Evolutionary conservation across 2,329 filamentous ascomycete species (phyloP), one percentile per base, ranked within the genome.

Genomic region (Fusarium albidum): DNA sequence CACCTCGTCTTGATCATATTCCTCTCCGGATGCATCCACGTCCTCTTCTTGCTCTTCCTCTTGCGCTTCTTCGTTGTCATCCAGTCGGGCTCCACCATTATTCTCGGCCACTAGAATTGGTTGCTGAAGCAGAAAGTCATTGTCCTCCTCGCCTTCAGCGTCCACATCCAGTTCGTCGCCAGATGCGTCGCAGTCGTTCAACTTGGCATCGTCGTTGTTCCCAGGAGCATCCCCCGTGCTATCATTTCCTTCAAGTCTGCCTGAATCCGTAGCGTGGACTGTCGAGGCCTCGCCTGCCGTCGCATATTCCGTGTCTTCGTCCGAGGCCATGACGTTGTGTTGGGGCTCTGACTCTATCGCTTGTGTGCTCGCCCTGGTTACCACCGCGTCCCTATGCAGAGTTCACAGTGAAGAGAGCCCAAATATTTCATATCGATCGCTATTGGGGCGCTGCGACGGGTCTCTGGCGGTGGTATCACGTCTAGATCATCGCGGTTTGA

Each of bases 291-390:
- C 66, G 37, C 73, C 73, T 39, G 63, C 69, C 28, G 68, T 70
- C 42, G 71, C 73, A 48, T 77, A 78, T 29, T 78, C 77, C 41
- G 75, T 76, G 49, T 78, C 79, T 51, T 82, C 79, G 5, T 82
- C 80, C 6, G 80, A 82, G 49, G 79, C 73, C 60, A 81, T 73
- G 35, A 78, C 79, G 68, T 81, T 83, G 63, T 82, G 80, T 64
- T 84, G 82, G 50, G 83, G 74, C 68, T 84, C 80, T 53, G 85
- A 82, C 67, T 84, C 78, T 73, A 82, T 83, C 42, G 79, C 73
- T 64, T 82, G 81, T 49, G 79, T 76, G 63, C 77, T 82, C 45
- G 77, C 71, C 79, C 83, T 83, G 39, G 60, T 72, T 63, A 64
- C 63, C 59, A 58, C 59, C 63, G 61, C 63, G 61, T 66, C 59